Evolutionary conservation across 768 basidiomycete species (phyloP).

Genomic region (Gloeophyllum trabeum): DNA sequence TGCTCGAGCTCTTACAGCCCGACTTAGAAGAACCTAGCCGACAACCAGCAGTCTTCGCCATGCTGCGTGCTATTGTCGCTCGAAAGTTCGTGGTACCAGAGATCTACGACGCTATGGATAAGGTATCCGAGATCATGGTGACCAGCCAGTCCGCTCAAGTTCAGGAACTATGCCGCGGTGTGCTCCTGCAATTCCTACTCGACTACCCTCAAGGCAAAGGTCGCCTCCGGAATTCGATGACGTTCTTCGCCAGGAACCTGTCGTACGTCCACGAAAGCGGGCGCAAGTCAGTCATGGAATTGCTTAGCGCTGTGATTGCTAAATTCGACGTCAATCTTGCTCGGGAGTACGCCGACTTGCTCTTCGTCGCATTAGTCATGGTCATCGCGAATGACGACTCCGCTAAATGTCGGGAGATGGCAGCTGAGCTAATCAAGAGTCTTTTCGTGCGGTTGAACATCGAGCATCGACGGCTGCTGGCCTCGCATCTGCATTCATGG

Average conservation of each 20-base stretch:
- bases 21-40: conserved; percentile 85
- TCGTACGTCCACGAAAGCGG: conserved; percentile 88
- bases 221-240: conserved; percentile 78
- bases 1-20: conserved; percentile 78
- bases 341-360: conserved; percentile 72
- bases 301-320: conserved; percentile 70
- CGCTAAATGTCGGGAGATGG: conserved; percentile 80
- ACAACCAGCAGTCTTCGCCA: conserved; percentile 77
- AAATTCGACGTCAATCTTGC: conserved; percentile 76
- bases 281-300: conserved; percentile 86
- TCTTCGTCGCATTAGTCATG: conserved; percentile 89
- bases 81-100: conserved; percentile 92
- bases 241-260: conserved; percentile 86
- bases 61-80: conserved; percentile 83
- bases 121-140: conserved; percentile 84
- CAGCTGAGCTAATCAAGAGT: conserved; percentile 68
- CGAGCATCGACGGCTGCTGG: conserved; percentile 38
- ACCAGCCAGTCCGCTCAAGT: conserved; percentile 87
- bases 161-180: conserved; percentile 82
- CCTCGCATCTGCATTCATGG: conserved; percentile 77
- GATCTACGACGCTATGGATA: conserved; percentile 95
- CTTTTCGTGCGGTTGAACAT: conserved; percentile 63
- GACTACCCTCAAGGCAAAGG: conserved; percentile 97
- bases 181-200: conserved; percentile 87
- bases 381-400: conserved; percentile 92